Conservation (phyloP, 768 basidiomycete genomes). For the Obba rivulosa region DNA sequence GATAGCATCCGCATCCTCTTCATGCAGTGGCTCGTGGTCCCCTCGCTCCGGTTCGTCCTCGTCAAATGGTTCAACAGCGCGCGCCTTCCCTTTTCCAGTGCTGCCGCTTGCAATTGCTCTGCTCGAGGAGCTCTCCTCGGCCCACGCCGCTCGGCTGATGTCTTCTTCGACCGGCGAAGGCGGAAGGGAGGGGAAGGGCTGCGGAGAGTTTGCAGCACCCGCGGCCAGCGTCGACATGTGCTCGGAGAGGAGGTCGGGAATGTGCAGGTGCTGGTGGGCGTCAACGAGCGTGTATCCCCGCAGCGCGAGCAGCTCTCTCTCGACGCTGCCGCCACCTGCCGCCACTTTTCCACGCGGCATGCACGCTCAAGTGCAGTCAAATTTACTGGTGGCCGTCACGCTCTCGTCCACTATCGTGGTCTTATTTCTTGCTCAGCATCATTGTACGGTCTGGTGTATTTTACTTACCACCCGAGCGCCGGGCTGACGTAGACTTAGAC, state of each 20-base stretch:
- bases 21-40: constrained; percentile 5
- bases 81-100: constrained; percentile 28
- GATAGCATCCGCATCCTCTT: constrained; percentile 21
- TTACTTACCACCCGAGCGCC: no score
- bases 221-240: background rate
- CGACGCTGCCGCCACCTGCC: background rate
- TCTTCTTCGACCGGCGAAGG: constrained; percentile 43
- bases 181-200: constrained; percentile 29
- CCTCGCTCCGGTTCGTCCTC: constrained; percentile 4
- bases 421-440: no score
- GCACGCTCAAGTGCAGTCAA: no score
- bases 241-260: background rate
- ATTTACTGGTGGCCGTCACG: no score
- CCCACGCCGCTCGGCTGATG: constrained; percentile 33
- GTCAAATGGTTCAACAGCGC: constrained; percentile 20
- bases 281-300: background rate
- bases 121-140: constrained; percentile 25
- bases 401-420: no score
- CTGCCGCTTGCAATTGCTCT: constrained; percentile 19
- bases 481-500: no score
- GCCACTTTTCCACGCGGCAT: no score
- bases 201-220: constrained; percentile 7
- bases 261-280: background rate
- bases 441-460: no score
- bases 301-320: background rate